These are phyloP conservation scores for Mallotus nudiflorus DNA, from an alignment of 345 rosid species.

Conservation along the genomic window DNA sequence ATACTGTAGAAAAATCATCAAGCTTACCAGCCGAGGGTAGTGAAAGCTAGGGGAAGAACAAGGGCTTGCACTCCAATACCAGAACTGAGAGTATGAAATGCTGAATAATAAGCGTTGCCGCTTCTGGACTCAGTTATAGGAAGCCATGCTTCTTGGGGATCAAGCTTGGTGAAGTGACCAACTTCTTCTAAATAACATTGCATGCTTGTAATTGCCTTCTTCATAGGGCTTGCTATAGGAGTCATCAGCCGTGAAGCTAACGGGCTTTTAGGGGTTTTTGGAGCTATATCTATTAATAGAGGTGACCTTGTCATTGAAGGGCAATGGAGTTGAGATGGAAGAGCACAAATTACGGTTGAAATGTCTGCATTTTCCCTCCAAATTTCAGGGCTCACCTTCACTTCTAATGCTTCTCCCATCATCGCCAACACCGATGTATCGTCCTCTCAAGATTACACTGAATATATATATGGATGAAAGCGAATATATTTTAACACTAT, in stretches of 20 bases:
- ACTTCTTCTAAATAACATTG: slow-evolving; percentile 47
- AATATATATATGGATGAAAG: background rate
- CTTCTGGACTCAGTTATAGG: slow-evolving; percentile 65
- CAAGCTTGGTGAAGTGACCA: slow-evolving; percentile 49
- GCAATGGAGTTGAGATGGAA: slow-evolving; percentile 40
- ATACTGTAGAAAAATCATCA: background rate
- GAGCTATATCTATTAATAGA: slow-evolving; percentile 18
- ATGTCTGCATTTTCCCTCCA: background rate
- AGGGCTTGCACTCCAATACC: slow-evolving; percentile 64
- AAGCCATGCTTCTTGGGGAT: slow-evolving; percentile 61
- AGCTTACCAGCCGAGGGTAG: slow-evolving; percentile 50
- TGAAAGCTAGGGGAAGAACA: slow-evolving; percentile 58
- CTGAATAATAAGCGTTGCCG: slow-evolving; percentile 52
- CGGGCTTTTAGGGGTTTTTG: slow-evolving; percentile 42
- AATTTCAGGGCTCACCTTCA: background rate
- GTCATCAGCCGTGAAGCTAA: slow-evolving; percentile 32
- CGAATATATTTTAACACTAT: background rate
- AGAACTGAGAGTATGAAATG: slow-evolving; percentile 55
- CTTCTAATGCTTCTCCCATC: background rate
- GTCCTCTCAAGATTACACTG: too few species aligned
- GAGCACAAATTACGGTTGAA: slow-evolving; percentile 30
- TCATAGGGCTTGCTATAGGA: slow-evolving; percentile 54
- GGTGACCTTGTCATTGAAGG: slow-evolving; percentile 40
- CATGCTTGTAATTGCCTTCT: slow-evolving; percentile 45
- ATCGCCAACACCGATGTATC: background rate